A percentile compares a stretch with the other conserved stretches of the same genome.
Evolutionary conservation across 176 grass and related monocot species (phyloP).

Genomic region (Bonia amplexicaulis): DNA sequence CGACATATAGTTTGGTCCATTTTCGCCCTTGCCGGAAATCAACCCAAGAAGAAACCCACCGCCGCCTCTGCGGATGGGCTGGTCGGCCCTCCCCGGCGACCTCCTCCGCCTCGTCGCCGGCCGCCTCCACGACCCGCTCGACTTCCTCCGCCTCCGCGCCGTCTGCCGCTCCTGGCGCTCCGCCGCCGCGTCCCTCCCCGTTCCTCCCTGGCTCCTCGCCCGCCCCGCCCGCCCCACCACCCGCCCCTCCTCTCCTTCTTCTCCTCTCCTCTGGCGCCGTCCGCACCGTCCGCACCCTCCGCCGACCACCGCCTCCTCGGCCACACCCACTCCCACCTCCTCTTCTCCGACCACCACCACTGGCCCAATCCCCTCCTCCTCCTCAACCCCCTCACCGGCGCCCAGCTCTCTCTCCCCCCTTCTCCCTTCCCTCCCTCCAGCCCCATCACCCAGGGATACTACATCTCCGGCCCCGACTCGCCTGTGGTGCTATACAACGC

Average conservation of each 20-base stretch:
- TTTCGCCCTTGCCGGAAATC: not conserved
- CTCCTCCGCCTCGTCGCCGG: not conserved
- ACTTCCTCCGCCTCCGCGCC: conserved; percentile 21
- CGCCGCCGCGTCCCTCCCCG: not conserved
- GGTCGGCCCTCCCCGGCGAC: conserved; percentile 18
- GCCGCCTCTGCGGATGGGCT: not conserved
- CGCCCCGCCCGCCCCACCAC: not conserved
- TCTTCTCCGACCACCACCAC: not conserved
- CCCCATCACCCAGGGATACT: conserved; percentile 1
- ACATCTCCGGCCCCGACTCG: not conserved
- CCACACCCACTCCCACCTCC: conserved; percentile 7
- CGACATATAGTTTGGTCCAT: too few species aligned
- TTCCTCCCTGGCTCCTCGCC: conserved; percentile 25
- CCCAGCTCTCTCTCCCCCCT: not conserved
- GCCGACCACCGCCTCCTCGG: not conserved
- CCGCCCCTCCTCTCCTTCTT: not conserved
- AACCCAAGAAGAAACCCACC: not conserved
- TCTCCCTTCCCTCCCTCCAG: not conserved
- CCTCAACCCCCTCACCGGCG: not conserved
- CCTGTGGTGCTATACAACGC: not conserved
- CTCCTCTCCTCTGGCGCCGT: not conserved
- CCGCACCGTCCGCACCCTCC: not conserved
- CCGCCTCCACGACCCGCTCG: conserved; percentile 20
- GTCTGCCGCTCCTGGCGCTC: conserved; percentile 23
- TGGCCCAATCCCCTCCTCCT: not conserved